phyloP scores from a whole-genome alignment of 805 yeast species.

The Saccharomycopsis javanensis region DNA sequence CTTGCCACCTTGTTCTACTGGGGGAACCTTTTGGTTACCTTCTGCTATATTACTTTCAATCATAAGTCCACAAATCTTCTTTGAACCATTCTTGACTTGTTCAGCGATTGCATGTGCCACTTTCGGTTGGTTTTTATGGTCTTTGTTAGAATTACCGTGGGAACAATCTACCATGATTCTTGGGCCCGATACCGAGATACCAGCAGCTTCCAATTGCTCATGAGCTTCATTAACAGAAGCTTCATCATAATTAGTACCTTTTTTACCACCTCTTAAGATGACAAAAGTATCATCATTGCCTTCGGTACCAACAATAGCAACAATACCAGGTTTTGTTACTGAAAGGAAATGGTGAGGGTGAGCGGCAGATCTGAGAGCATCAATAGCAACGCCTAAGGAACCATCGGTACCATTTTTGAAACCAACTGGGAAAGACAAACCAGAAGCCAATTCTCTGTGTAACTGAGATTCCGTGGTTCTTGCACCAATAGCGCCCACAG shows the following conservation, averaged over 20 bases:
- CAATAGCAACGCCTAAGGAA: slow-evolving; percentile 81
- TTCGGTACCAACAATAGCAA: slow-evolving; percentile 91
- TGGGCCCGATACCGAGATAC: slow-evolving; percentile 32
- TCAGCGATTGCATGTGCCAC: slow-evolving; percentile 77
- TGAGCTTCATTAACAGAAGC: slow-evolving; percentile 69
- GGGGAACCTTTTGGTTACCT: slow-evolving; percentile 81
- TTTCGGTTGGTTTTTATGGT: slow-evolving; percentile 89
- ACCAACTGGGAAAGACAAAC: slow-evolving; percentile 97
- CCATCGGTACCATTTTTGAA: slow-evolving; percentile 99
- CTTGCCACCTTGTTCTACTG: slow-evolving; percentile 40
- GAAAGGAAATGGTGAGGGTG: slow-evolving; percentile 93
- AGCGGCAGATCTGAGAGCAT: slow-evolving; percentile 87
- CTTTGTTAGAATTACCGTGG: slow-evolving; percentile 93
- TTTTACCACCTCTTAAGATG: slow-evolving; percentile 91
- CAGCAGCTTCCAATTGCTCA: slow-evolving; percentile 36
- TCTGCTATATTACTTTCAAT: slow-evolving; percentile 86
- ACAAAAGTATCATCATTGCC: slow-evolving; percentile 94
- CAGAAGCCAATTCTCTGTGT: slow-evolving; percentile 96
- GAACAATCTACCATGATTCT: slow-evolving; percentile 93
- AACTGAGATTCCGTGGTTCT: slow-evolving; percentile 97
- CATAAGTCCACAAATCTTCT: slow-evolving; percentile 83
- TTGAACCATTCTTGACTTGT: slow-evolving; percentile 77
- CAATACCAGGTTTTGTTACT: slow-evolving; percentile 94
- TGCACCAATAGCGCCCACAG: slow-evolving; percentile 98
- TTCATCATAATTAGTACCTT: slow-evolving; percentile 87